phyloP scores from a whole-genome alignment of 257 asterid genomes.

The Solanum piurae region DNA sequence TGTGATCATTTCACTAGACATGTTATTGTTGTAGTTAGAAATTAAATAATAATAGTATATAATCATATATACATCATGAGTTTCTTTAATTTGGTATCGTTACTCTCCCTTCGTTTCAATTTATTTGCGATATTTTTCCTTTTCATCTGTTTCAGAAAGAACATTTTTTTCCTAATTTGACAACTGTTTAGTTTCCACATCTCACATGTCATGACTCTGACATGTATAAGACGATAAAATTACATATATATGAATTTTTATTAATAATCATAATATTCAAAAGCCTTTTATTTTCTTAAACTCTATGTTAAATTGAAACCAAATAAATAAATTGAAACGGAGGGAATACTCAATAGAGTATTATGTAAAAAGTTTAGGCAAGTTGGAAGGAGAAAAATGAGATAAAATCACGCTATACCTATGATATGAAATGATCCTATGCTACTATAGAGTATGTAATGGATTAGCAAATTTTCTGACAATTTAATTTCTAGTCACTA shows the following conservation, averaged over 20 bases:
- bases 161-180: background rate
- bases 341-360: background rate
- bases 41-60: background rate
- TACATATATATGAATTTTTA: background rate
- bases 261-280: background rate
- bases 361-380: background rate
- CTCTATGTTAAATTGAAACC: rapidly evolving
- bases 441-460: background rate
- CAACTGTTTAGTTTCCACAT: background rate
- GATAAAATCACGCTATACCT: background rate
- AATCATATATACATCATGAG: background rate
- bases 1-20: background rate
- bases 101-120: background rate
- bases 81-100: background rate
- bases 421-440: background rate
- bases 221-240: background rate
- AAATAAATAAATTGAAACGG: background rate
- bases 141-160: background rate
- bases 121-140: background rate
- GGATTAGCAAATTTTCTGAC: background rate
- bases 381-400: background rate
- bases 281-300: background rate
- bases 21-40: background rate
- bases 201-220: background rate
- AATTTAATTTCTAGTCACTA: background rate